A percentile compares a stretch with the other conserved stretches of the same genome.
Conservation (phyloP, 352 stramenopile species). For the Globisporangium carolinianum region DNA sequence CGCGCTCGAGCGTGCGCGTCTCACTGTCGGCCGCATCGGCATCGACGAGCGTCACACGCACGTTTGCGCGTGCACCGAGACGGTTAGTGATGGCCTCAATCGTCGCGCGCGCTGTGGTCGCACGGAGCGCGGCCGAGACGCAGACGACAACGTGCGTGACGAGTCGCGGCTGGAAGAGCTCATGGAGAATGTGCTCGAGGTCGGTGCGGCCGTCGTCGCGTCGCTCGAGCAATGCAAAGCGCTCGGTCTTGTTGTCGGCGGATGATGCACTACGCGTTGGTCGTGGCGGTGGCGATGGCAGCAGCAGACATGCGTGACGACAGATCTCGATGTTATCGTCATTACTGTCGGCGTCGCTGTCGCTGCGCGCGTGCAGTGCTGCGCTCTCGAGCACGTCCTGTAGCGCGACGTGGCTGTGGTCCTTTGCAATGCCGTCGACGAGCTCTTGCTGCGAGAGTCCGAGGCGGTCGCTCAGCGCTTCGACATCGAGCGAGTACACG, state of each 20-base stretch:
- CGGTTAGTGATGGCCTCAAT: slow-evolving; percentile 1
- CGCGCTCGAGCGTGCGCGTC: slow-evolving; percentile 1
- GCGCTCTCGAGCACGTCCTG: slow-evolving; percentile 10
- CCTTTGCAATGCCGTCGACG: slow-evolving; percentile 13
- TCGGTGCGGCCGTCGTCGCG: slow-evolving; percentile 2
- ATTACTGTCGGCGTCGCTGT: not conserved
- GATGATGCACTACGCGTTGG: not conserved
- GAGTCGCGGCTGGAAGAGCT: slow-evolving; percentile 12
- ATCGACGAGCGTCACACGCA: slow-evolving; percentile 11
- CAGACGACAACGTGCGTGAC: slow-evolving; percentile 17
- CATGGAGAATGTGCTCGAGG: slow-evolving; percentile 12
- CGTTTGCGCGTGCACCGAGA: slow-evolving; percentile 3
- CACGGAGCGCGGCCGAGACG: not conserved
- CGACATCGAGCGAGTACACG: slow-evolving; percentile 18
- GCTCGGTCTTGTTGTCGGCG: not conserved
- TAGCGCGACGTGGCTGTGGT: slow-evolving; percentile 13
- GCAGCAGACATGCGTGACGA: slow-evolving; percentile 14
- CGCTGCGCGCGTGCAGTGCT: not conserved
- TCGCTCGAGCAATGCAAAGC: not conserved
- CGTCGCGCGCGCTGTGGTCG: not conserved
- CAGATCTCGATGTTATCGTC: not conserved
- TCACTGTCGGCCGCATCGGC: not conserved
- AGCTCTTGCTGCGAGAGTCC: slow-evolving; percentile 21
- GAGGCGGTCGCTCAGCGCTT: slow-evolving; percentile 15
- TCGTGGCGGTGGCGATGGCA: not conserved